Evolutionary conservation across 2,329 filamentous ascomycete genomes (phyloP), one percentile per base, ranked within the genome.

Genomic region (Curvularia verruculosa): DNA sequence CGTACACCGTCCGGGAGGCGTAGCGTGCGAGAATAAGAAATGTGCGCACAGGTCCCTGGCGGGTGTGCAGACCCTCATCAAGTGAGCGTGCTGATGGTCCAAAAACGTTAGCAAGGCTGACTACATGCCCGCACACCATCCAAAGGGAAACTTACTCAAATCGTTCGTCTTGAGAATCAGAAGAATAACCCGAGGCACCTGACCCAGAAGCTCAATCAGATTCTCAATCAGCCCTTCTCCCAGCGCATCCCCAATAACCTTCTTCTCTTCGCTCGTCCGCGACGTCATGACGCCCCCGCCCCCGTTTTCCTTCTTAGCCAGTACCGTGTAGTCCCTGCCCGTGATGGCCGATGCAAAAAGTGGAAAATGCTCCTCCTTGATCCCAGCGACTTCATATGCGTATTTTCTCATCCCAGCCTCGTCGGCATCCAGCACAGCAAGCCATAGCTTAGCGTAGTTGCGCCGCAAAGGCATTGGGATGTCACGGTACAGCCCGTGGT

Each of bases 161-260:
- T 99, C 95, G 75, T 99, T 99, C 2, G 95, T 99, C 80, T 99
- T 99, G 60, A 99, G 83, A 65, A 99, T 98, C 26, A 99, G 82
- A 12, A 99, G 83, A 52, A 99, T 96, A 63, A 99, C 91, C 43
- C 92, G 83, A 0, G 95, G 95, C 6, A 99, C 93, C 68, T 91
- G 87, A 46, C 92, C 91, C 5, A 99, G 85, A 64, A 99, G 82
- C 65, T 93, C 88, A 7, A 99, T 91, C 6, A 99, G 83, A 68
- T 97, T 89, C 59, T 90, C 90, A 36, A 99, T 83, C 74, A 99
- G 85, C 9, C 94, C 94, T 53, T 97, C 92, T 46, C 92, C 90
- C 56, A 99, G 81, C 0, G 92, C 90, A 48, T 87, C 85, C 50
- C 89, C 89, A 75, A 99, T 96, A n/a, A 85, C 85, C 67, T 95